Evolutionary conservation across 257 asterid genomes (phyloP).

Genomic region (Cynanchum wilfordii): DNA sequence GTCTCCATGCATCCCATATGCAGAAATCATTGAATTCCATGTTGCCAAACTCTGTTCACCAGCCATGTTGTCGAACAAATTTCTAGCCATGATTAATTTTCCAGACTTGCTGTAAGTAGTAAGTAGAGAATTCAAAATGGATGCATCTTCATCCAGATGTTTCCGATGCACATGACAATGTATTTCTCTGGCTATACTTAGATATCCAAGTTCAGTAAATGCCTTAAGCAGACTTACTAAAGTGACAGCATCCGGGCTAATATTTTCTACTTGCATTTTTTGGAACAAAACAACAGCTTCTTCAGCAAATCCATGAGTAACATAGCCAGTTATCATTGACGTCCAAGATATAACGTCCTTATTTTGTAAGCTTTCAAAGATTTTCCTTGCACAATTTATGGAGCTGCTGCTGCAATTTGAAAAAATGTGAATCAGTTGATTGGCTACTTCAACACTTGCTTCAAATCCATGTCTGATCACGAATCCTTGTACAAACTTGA

Average conservation of each 20-base stretch:
- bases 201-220: slow-evolving; percentile 35
- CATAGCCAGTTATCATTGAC: slow-evolving; percentile 39
- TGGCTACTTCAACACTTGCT: slow-evolving; percentile 30
- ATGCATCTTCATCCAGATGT: slow-evolving; percentile 24
- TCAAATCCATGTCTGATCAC: slow-evolving; percentile 38
- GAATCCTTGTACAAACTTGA: slow-evolving; percentile 43
- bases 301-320: slow-evolving; percentile 27
- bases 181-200: slow-evolving; percentile 33
- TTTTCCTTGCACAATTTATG: slow-evolving; percentile 20
- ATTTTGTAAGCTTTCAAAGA: slow-evolving; percentile 27
- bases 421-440: slow-evolving; percentile 39
- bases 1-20: slow-evolving; percentile 53
- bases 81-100: slow-evolving; percentile 26
- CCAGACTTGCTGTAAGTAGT: slow-evolving; percentile 53
- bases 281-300: slow-evolving; percentile 39
- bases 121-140: slow-evolving; percentile 40
- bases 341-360: slow-evolving; percentile 56
- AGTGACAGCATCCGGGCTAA: slow-evolving; percentile 38
- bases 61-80: slow-evolving; percentile 37
- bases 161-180: slow-evolving; percentile 34
- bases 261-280: slow-evolving; percentile 37
- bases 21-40: slow-evolving; percentile 62
- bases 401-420: slow-evolving; percentile 36
- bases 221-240: slow-evolving; percentile 46
- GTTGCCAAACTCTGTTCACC: slow-evolving; percentile 29